Evolutionary conservation across 345 rosid genomes (phyloP), one percentile per base, ranked within the genome.

Genomic region (Cardamine resedifolia): DNA sequence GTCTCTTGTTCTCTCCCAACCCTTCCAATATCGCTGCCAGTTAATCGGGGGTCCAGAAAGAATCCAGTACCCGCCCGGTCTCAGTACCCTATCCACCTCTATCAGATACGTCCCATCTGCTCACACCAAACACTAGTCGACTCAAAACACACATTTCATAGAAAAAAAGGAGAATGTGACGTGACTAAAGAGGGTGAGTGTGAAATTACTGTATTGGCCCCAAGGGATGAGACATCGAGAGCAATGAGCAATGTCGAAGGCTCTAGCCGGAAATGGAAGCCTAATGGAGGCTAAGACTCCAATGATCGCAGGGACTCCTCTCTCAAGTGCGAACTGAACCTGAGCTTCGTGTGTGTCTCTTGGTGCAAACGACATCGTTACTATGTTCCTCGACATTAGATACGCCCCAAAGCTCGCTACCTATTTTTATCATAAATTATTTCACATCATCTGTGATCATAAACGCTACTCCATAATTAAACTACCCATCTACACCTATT

Each of bases 191-290:
- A 59, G 7, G 11, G 56, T 51, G 16, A 12, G 62, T 3, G 12
- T 41, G 7, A 41, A 10, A 6, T 63, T 81, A 93, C 98, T 95
- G 28, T 76, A 79, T 28, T 80, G 74, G 10, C 84, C 92, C 98
- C 98, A 94, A 0, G 97, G 96, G 53, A 94, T 89, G 67, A 94
- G 94, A 78, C 98, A 94, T 21, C 98, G 92, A 62, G 97, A 94
- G 83, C 98, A 94, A 68, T 94, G 98, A 59, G 97, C 98, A 80
- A 94, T 79, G 87, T 94, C 98, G 34, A 94, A 94, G 31, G 97
- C 90, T 74, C 96, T 79, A 0, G 98, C 81, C 18, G 98, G 98
- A 68, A 87, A 91, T 23, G 98, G 96, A 16, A 87, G 90, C 66
- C 97, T 84, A 31, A 85, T 85, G 44, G 98, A 91, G n/a, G 98